Evolutionary conservation across 2,329 filamentous ascomycete species (phyloP).

Genomic region (Thelonectria rubi): DNA sequence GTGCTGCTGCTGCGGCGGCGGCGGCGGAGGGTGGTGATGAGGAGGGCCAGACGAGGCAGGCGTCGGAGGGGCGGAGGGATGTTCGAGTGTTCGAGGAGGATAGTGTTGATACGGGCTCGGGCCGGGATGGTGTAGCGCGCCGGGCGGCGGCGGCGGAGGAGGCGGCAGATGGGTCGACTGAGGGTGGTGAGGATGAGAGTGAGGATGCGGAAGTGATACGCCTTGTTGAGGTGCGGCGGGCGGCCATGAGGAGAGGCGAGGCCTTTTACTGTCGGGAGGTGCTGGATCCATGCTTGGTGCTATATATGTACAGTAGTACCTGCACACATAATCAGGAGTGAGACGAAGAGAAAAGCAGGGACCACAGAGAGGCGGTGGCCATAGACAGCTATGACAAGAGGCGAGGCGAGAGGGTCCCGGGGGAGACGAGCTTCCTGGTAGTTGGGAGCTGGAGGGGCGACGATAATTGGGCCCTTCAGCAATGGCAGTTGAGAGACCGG

Average conservation of each 20-base stretch:
- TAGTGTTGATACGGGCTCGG: constrained; percentile 54
- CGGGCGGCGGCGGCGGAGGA: constrained; percentile 41
- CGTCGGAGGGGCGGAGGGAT: constrained; percentile 44
- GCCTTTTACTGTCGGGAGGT: constrained; percentile 67
- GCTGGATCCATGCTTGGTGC: constrained; percentile 67
- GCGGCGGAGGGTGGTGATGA: constrained; percentile 29
- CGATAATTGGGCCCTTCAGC: constrained; percentile 45
- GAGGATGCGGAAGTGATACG: constrained; percentile 55
- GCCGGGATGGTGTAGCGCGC: constrained; percentile 45
- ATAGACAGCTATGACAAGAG: constrained; percentile 44
- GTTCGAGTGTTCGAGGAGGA: constrained; percentile 46
- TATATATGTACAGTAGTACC: constrained; percentile 49
- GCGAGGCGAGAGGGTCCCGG: constrained; percentile 41
- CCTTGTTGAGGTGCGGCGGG: constrained; percentile 58
- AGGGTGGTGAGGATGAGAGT: constrained; percentile 41
- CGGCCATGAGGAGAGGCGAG: constrained; percentile 62
- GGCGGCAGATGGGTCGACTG: constrained; percentile 44
- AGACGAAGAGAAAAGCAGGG: constrained; percentile 49
- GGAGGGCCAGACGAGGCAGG: constrained; percentile 44
- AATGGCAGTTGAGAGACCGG: constrained; percentile 42
- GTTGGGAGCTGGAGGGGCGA: constrained; percentile 42
- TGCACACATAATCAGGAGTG: constrained; percentile 50
- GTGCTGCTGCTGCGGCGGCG: constrained; percentile 41
- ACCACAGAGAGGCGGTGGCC: constrained; percentile 50
- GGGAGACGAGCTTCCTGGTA: constrained; percentile 44